phyloP scores from a whole-genome alignment of 1,284 basidiomycete species.

The Vanrija pseudolonga region DNA sequence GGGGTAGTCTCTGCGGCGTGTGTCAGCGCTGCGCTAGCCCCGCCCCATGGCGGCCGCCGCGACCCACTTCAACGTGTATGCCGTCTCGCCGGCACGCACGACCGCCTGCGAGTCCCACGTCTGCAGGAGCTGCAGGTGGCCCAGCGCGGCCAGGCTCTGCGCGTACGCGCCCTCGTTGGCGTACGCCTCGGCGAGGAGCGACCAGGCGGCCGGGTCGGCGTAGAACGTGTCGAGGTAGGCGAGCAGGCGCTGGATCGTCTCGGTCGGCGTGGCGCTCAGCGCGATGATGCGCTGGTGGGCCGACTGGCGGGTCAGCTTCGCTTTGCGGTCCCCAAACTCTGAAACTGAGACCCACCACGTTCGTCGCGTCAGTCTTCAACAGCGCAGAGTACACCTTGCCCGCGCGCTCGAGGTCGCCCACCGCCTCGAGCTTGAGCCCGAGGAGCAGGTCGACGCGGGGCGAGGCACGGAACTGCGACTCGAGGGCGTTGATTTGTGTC shows the following conservation, averaged over 20 bases:
- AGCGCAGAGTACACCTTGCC: constrained; percentile 57
- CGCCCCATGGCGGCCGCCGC: too few species aligned
- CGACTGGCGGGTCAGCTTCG: constrained; percentile 53
- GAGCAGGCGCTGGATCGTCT: constrained; percentile 70
- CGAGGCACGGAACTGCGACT: constrained; percentile 71
- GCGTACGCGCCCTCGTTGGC: constrained; percentile 67
- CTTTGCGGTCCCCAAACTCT: too few species aligned
- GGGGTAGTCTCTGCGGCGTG: constrained; percentile 59
- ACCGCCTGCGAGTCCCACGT: constrained; percentile 41
- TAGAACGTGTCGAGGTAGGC: constrained; percentile 89
- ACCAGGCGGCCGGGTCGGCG: constrained; percentile 86
- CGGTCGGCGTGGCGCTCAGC: constrained; percentile 53
- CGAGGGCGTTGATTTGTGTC: constrained; percentile 65
- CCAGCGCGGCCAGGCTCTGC: constrained; percentile 33
- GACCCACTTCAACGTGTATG: constrained; percentile 42
- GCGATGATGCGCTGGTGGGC: constrained; percentile 81
- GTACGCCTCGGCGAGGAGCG: constrained; percentile 88
- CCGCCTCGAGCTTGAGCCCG: constrained; percentile 79
- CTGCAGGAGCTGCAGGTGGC: constrained; percentile 40
- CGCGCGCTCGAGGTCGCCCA: constrained; percentile 52
- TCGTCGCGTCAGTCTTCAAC: constrained; percentile 66
- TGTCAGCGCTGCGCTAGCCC: background rate
- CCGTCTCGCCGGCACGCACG: constrained; percentile 38
- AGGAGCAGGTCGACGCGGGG: constrained; percentile 77
- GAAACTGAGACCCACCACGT: constrained; percentile 59